Evolutionary conservation across 2,329 filamentous ascomycete species (phyloP).

Genomic region (Penicillium crustosum): DNA sequence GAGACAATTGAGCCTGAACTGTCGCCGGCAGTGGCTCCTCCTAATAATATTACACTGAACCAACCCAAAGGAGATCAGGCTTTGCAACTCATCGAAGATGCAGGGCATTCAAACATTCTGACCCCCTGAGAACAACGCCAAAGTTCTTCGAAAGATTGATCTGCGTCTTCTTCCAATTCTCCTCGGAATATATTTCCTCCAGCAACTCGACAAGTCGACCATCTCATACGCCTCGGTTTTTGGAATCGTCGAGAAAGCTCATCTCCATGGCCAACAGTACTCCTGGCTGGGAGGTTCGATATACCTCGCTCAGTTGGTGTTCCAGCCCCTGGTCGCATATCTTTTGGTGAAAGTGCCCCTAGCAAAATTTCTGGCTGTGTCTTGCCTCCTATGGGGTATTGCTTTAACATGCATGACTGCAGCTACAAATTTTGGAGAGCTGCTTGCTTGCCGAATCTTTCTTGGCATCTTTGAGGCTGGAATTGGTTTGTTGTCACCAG

Average conservation of each 20-base stretch:
- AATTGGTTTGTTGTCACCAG: slow-evolving; percentile 28
- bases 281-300: slow-evolving; percentile 55
- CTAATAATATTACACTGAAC: not conserved
- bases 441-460: slow-evolving; percentile 56
- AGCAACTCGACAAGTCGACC: slow-evolving; percentile 63
- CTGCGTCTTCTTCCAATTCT: slow-evolving; percentile 55
- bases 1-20: slow-evolving; percentile 25
- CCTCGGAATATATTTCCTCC: slow-evolving; percentile 62
- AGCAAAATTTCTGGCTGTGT: slow-evolving; percentile 58
- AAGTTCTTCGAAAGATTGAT: slow-evolving; percentile 54
- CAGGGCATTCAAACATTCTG: slow-evolving; percentile 49
- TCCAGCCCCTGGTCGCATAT: slow-evolving; percentile 54
- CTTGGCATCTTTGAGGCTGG: slow-evolving; percentile 58
- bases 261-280: slow-evolving; percentile 57
- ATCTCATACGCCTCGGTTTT: slow-evolving; percentile 64
- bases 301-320: slow-evolving; percentile 56
- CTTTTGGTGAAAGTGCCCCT: slow-evolving; percentile 61
- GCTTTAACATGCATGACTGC: slow-evolving; percentile 55
- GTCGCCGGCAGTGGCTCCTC: not conserved
- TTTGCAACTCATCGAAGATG: slow-evolving; percentile 50
- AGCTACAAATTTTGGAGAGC: slow-evolving; percentile 49
- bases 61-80: slow-evolving; percentile 47
- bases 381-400: slow-evolving; percentile 54
- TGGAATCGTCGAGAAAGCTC: slow-evolving; percentile 59
- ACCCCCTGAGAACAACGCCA: slow-evolving; percentile 54